phyloP scores from a whole-genome alignment of 2,329 filamentous ascomycete genomes.

The Monosporascus cannonballus region DNA sequence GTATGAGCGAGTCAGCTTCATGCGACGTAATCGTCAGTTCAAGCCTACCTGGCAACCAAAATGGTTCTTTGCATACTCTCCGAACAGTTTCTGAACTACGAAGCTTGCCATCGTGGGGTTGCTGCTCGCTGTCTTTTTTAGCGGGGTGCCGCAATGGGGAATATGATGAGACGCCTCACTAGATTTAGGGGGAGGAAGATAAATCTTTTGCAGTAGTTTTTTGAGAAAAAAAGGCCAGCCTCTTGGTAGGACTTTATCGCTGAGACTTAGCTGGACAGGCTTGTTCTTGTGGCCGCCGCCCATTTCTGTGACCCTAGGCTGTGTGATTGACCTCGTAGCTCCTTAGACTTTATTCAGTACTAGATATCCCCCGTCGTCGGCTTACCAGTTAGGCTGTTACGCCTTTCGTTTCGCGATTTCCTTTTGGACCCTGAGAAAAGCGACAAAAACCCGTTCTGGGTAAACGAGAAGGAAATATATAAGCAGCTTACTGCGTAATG shows the following conservation, averaged over 20 bases:
- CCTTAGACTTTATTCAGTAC: conserved; percentile 30
- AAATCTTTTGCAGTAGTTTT: too few species aligned
- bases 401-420: conserved; percentile 33
- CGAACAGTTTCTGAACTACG: not conserved
- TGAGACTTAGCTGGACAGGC: too few species aligned
- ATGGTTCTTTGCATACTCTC: not conserved
- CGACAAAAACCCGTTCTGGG: conserved; percentile 22
- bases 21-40: conserved; percentile 25
- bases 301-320: too few species aligned
- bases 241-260: too few species aligned
- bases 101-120: not conserved
- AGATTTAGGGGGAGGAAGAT: not conserved
- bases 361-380: conserved; percentile 21
- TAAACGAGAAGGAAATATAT: conserved; percentile 27
- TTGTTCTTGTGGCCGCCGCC: too few species aligned
- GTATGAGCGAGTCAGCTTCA: conserved; percentile 16
- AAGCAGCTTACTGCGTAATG: conserved; percentile 25
- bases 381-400: conserved; percentile 22
- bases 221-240: too few species aligned
- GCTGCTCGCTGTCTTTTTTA: not conserved
- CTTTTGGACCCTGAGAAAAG: conserved; percentile 23
- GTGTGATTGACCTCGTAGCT: too few species aligned
- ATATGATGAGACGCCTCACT: not conserved
- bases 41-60: conserved; percentile 6
- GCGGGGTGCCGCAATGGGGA: not conserved